Conservation (phyloP, 768 basidiomycete species). For the Collybia nuda region DNA sequence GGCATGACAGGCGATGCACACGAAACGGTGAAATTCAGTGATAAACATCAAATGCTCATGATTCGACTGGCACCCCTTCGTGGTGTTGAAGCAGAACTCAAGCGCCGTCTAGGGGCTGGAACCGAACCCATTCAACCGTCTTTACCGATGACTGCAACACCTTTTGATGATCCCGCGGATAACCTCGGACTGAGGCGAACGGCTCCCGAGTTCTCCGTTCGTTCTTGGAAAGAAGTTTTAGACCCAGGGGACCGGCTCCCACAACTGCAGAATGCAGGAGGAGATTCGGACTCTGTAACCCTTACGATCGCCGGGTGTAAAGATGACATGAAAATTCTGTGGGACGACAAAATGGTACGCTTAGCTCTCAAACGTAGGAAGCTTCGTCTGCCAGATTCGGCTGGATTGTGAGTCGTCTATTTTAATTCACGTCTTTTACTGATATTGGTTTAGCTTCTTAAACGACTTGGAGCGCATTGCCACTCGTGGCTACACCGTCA, state of each 20-base stretch:
- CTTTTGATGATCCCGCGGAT: slow-evolving; percentile 37
- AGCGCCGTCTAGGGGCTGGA: slow-evolving; percentile 54
- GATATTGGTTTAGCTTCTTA: slow-evolving; percentile 52
- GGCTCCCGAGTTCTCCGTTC: slow-evolving; percentile 48
- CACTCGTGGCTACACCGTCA: slow-evolving; percentile 56
- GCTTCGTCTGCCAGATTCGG: slow-evolving; percentile 58
- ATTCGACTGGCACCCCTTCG: slow-evolving; percentile 64
- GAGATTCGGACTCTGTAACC: slow-evolving; percentile 40
- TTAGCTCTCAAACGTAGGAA: slow-evolving; percentile 44
- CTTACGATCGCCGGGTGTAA: slow-evolving; percentile 57
- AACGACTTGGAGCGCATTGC: slow-evolving; percentile 69
- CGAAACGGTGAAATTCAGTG: slow-evolving; percentile 41
- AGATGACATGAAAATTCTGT: slow-evolving; percentile 63
- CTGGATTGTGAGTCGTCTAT: slow-evolving; percentile 56
- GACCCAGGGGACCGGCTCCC: slow-evolving; percentile 19
- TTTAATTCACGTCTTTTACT: slow-evolving; percentile 1
- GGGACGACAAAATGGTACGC: slow-evolving; percentile 57
- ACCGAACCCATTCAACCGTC: slow-evolving; percentile 34
- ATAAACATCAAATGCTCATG: slow-evolving; percentile 51
- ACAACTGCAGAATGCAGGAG: slow-evolving; percentile 2
- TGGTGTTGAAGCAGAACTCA: slow-evolving; percentile 62
- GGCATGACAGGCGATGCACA: slow-evolving; percentile 16
- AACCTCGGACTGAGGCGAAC: slow-evolving; percentile 22
- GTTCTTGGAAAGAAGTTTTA: slow-evolving; percentile 51
- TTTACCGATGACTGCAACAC: slow-evolving; percentile 43